A percentile compares a stretch with the other conserved stretches of the same genome.
phyloP scores from a whole-genome alignment of 108 stramenopile genomes.

The Pseudonitzschia multiseries region DNA sequence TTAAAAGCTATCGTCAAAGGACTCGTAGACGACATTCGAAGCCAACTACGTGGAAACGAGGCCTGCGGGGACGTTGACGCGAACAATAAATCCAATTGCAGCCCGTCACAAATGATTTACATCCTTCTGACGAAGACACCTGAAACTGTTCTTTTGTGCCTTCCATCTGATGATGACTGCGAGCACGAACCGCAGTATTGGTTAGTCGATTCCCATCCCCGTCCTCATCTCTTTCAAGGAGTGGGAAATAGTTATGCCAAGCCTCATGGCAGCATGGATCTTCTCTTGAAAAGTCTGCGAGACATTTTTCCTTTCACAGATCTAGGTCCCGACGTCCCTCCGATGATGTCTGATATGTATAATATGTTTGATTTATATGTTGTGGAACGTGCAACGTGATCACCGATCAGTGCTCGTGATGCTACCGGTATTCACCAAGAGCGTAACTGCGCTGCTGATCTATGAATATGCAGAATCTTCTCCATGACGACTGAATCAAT shows the following conservation, averaged over 20 bases:
- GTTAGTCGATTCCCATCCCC: constrained; percentile 82
- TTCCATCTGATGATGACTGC: constrained; percentile 13
- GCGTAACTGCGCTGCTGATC: too few relatives aligned
- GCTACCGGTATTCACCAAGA: too few relatives aligned
- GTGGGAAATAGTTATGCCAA: constrained; percentile 53
- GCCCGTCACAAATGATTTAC: constrained; percentile 28
- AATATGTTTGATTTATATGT: constrained; percentile 82
- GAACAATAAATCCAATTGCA: not conserved
- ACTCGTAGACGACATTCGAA: constrained; percentile 22
- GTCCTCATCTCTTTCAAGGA: constrained; percentile 46
- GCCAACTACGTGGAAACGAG: constrained; percentile 4
- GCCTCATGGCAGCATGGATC: constrained; percentile 44
- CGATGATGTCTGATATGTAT: constrained; percentile 85
- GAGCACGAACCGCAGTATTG: constrained; percentile 15
- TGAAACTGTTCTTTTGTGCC: constrained; percentile 71
- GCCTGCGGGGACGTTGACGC: constrained; percentile 37
- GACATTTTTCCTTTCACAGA: constrained; percentile 67
- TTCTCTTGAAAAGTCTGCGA: constrained; percentile 43
- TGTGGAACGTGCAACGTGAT: not conserved
- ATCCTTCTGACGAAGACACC: constrained; percentile 79
- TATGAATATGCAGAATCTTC: too few relatives aligned
- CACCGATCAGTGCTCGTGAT: too few relatives aligned
- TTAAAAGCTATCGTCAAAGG: constrained; percentile 42
- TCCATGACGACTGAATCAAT: too few relatives aligned
- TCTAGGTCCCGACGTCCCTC: constrained; percentile 69